Evolutionary conservation across 805 yeast genomes (phyloP).

Genomic region (Candida palmyrensis): DNA sequence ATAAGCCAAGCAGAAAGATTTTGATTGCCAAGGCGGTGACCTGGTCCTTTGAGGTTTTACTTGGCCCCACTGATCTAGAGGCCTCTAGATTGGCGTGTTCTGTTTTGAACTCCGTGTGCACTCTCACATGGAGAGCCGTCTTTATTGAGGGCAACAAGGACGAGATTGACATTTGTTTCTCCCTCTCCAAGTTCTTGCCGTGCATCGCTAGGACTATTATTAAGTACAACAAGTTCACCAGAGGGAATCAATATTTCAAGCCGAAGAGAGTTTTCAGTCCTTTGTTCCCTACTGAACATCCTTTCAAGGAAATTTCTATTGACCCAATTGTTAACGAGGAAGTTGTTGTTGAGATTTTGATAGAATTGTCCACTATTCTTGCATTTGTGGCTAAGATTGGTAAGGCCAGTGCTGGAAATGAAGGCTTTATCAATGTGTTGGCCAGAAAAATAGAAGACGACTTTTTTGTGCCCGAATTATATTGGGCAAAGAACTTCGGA

Average conservation of each 20-base stretch:
- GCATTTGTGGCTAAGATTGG: slow-evolving; percentile 51
- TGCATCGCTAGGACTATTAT: slow-evolving; percentile 47
- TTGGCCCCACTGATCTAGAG: slow-evolving; percentile 49
- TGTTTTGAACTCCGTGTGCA: slow-evolving; percentile 47
- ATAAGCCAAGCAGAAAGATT: slow-evolving; percentile 21
- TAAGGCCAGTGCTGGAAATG: slow-evolving; percentile 31
- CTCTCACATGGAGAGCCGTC: slow-evolving; percentile 29
- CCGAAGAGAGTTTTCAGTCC: slow-evolving; percentile 62
- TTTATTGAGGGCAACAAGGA: slow-evolving; percentile 20
- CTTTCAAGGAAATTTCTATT: slow-evolving; percentile 58
- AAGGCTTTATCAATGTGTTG: slow-evolving; percentile 41
- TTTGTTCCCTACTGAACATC: slow-evolving; percentile 64
- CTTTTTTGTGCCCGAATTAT: slow-evolving; percentile 35
- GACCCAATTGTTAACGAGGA: slow-evolving; percentile 74
- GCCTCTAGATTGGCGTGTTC: slow-evolving; percentile 62
- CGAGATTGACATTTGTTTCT: slow-evolving; percentile 38
- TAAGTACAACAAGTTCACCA: slow-evolving; percentile 47
- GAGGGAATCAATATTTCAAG: slow-evolving; percentile 42
- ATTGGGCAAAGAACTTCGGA: slow-evolving; percentile 36
- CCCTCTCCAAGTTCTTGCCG: slow-evolving; percentile 50
- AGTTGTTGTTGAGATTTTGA: slow-evolving; percentile 60
- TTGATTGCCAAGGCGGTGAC: slow-evolving; percentile 45
- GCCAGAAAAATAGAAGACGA: slow-evolving; percentile 25
- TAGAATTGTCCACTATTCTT: slow-evolving; percentile 64
- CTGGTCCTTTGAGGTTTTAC: slow-evolving; percentile 56